Base-by-base conservation (phyloP, 164 flowering plant species). In the Sextonia rubra region DNA sequence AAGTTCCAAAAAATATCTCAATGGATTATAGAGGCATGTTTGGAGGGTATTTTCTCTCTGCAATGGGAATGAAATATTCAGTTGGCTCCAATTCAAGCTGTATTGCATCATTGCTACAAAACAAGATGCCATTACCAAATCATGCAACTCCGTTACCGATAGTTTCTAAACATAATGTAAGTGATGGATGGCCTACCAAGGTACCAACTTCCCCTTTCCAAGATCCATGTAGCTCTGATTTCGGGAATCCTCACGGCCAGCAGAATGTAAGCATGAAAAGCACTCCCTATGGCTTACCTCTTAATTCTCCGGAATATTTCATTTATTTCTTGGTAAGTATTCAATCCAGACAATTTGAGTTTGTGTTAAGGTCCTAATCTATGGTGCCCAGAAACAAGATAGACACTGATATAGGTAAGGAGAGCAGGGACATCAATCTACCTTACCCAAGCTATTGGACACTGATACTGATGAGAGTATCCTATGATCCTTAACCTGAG, bases 301-400 rank as follows among this genome's bases (percentile, higher is more conserved):
- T 88, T 12, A 69, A 77, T 55, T 32, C 85, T 48, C 72, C 67
- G 6, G 91, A 88, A 67, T 88, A 86, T 71, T 83, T 78, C 80
- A 77, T 67, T 47, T 81, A 85, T 75, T 88, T 88, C 82, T 66
- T 88, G 87, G 89, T 88, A 66, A 78, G 88, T 77, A 70, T 56
- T 66, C 30, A 24, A 18, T 47, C 7, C 14, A 49, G 62, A 12
- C 44, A 58, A 17, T 30, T 7, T 37, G 25, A 25, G n/a, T 64
- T 27, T 29, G 22, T 30, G 44, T 64, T 29, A 64, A 52, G 58
- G 23, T 30, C 44, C 67, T 18, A 64, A 61, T 61, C 44, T 37
- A 7, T 0, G 11, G 8, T 9, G 8, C 44, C 11, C 11, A 37
- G 44, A 37, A 37, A 37, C 44, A 37, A 37, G 44, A 37, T 37